Conservation (phyloP, 257 asterid genomes). For the Solanum tacnaense region DNA sequence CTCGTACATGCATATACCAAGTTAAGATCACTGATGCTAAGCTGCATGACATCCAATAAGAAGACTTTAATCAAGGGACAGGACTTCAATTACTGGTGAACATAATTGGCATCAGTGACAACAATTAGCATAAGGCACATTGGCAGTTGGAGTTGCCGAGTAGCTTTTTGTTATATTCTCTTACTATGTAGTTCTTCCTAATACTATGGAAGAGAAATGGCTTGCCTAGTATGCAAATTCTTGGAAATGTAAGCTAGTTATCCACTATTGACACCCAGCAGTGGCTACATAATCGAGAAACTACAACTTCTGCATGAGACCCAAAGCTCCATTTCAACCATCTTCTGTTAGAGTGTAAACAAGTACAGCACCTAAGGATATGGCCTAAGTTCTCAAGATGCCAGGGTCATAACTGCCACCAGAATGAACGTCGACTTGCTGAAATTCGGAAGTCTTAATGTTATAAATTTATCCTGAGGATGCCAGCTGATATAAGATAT, state of each 20-base stretch:
- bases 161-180: background rate
- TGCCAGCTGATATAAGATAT: background rate
- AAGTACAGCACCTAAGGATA: background rate
- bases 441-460: background rate
- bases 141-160: background rate
- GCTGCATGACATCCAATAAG: constrained; percentile 42
- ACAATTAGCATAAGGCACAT: background rate
- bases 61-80: background rate
- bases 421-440: background rate
- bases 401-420: background rate
- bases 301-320: background rate
- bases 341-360: background rate
- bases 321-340: background rate
- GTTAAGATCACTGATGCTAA: constrained; percentile 77
- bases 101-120: background rate
- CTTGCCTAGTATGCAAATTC: background rate
- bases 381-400: background rate
- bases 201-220: background rate
- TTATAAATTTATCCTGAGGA: background rate
- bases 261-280: background rate
- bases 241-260: background rate
- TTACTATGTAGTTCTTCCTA: background rate
- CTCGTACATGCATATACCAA: constrained; percentile 93
- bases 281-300: background rate
- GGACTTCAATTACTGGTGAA: background rate